Conservation (phyloP, 2,329 filamentous ascomycete species). For the Mycosphaerella sp. region DNA sequence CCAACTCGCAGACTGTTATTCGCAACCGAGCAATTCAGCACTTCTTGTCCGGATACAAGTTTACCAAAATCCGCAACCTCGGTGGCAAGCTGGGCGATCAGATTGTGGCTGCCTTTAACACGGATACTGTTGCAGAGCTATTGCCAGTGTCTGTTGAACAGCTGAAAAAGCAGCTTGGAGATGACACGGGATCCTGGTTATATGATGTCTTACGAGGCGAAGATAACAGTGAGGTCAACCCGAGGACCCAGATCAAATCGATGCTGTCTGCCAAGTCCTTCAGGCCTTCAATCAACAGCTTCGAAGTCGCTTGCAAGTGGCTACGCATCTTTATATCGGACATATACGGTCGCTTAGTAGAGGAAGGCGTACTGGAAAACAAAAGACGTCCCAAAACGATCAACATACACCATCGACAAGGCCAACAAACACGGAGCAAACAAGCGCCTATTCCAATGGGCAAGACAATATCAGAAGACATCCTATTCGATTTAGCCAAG, state of each 20-base stretch:
- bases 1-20: conserved; percentile 90
- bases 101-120: conserved; percentile 71
- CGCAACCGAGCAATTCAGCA: conserved; percentile 72
- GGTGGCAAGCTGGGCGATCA: conserved; percentile 92
- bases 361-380: conserved; percentile 84
- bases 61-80: conserved; percentile 91
- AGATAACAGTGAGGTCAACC: conserved; percentile 81
- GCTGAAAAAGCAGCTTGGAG: conserved; percentile 69
- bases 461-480: conserved; percentile 62
- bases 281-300: conserved; percentile 69
- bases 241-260: conserved; percentile 87
- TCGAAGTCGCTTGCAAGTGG: conserved; percentile 78
- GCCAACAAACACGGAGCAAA: conserved; percentile 66
- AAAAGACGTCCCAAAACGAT: conserved; percentile 80
- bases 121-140: conserved; percentile 71
- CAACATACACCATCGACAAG: conserved; percentile 74
- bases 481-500: conserved; percentile 69
- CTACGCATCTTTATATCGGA: conserved; percentile 86
- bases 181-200: conserved; percentile 80
- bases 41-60: conserved; percentile 80
- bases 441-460: conserved; percentile 71
- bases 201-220: conserved; percentile 79
- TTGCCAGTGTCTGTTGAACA: conserved; percentile 66
- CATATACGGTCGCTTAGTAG: conserved; percentile 80
- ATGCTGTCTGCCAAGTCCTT: conserved; percentile 98